phyloP scores from a whole-genome alignment of 352 stramenopile genomes.

The Phytopythium montanum region DNA sequence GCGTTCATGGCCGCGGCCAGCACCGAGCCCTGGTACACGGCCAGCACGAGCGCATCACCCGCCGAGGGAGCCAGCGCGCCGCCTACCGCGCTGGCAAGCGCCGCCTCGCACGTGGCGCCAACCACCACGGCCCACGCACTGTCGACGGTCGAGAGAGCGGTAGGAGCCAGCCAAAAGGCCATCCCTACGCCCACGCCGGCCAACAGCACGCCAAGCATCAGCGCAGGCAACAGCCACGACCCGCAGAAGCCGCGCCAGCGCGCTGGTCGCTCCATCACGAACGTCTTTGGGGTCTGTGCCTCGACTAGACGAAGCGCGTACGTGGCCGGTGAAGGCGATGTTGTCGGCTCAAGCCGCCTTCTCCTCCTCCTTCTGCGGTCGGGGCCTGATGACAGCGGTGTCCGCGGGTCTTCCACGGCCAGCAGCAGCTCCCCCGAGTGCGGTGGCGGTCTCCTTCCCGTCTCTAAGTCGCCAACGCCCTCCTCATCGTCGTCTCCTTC shows the following conservation, averaged over 20 bases:
- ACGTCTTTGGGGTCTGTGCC: conserved; percentile 24
- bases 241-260: conserved; percentile 21
- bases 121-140: conserved; percentile 33
- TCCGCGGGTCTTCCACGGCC: not conserved
- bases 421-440: not conserved
- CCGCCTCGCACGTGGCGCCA: conserved; percentile 20
- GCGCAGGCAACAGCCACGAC: conserved; percentile 23
- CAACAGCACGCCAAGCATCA: conserved; percentile 19
- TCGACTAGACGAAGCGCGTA: conserved; percentile 19
- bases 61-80: conserved; percentile 32
- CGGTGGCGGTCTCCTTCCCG: not conserved
- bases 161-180: conserved; percentile 24
- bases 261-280: conserved; percentile 23
- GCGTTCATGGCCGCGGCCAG: conserved; percentile 46
- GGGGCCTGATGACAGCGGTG: not conserved
- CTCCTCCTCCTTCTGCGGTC: conserved; percentile 15
- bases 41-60: conserved; percentile 33
- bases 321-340: not conserved
- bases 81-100: conserved; percentile 28
- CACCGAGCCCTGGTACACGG: conserved; percentile 42
- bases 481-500: not conserved
- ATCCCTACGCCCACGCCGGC: conserved; percentile 14
- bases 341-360: not conserved
- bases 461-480: not conserved
- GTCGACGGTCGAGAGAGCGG: conserved; percentile 19